These are phyloP conservation scores for Colletotrichum sp. DNA, from an alignment of 2,329 filamentous ascomycete genomes.

Conservation along the genomic window DNA sequence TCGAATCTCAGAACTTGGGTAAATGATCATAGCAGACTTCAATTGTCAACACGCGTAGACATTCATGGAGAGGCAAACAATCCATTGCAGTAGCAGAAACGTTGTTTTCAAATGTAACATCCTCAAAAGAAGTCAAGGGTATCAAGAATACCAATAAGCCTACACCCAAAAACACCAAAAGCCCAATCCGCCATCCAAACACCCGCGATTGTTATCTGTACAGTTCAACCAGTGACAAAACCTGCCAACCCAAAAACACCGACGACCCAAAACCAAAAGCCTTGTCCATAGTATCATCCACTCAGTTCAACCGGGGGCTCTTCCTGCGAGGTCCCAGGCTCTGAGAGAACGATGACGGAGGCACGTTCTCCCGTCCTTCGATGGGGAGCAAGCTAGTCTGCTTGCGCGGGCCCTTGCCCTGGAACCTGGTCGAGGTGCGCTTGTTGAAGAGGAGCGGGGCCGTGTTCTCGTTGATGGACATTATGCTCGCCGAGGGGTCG, in stretches of 20 bases:
- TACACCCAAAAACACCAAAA: not conserved
- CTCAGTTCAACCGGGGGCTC: conserved; percentile 55
- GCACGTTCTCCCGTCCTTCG: conserved; percentile 59
- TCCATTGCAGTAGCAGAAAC: not conserved
- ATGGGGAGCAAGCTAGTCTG: conserved; percentile 34
- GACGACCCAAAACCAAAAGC: not conserved
- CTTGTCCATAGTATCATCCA: not conserved
- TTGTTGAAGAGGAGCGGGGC: conserved; percentile 49
- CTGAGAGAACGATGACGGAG: conserved; percentile 49
- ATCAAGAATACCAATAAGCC: conserved; percentile 22
- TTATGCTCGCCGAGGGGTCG: conserved; percentile 47
- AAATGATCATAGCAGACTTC: fast-evolving
- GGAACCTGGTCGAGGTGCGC: conserved; percentile 41
- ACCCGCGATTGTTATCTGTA: not conserved
- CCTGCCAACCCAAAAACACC: not conserved
- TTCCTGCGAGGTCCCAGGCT: conserved; percentile 54
- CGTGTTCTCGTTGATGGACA: conserved; percentile 47
- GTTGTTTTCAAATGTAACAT: not conserved
- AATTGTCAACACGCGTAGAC: not conserved
- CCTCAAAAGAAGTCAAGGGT: conserved; percentile 13
- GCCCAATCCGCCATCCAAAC: not conserved
- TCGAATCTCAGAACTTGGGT: no score
- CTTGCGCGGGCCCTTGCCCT: conserved; percentile 36
- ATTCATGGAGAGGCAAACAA: not conserved
- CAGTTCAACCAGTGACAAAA: not conserved